Evolutionary conservation across 306 rosid species (phyloP).

Genomic region (Phaseolus lunatus): DNA sequence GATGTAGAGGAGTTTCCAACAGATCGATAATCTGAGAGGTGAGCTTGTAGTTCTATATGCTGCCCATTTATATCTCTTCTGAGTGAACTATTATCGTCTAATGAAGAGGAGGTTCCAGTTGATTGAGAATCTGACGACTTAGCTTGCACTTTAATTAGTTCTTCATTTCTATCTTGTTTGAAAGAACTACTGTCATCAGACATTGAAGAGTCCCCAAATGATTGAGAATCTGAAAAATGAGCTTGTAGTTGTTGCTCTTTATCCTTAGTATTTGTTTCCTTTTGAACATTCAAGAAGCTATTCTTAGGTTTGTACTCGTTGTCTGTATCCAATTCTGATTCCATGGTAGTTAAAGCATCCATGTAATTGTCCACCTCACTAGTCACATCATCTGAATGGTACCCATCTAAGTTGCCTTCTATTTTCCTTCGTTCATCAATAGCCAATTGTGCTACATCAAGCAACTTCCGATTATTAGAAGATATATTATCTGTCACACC

Average conservation of each 20-base stretch:
- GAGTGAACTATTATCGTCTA: constrained; percentile 48
- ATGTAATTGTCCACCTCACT: constrained; percentile 90
- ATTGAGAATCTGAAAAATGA: constrained; percentile 66
- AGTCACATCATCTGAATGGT: constrained; percentile 73
- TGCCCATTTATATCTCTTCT: constrained; percentile 45
- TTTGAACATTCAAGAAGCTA: constrained; percentile 51
- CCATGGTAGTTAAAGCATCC: constrained; percentile 93
- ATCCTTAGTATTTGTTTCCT: constrained; percentile 51
- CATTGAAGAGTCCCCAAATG: constrained; percentile 68
- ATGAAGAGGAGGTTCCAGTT: constrained; percentile 44
- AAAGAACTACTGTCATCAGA: constrained; percentile 68
- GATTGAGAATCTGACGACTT: constrained; percentile 54
- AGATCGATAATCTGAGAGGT: constrained; percentile 71
- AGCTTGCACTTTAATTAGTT: constrained; percentile 39
- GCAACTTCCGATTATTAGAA: constrained; percentile 49
- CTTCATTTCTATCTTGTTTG: constrained; percentile 65
- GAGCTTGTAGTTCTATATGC: constrained; percentile 56
- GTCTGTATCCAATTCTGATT: constrained; percentile 87
- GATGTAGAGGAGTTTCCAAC: constrained; percentile 63
- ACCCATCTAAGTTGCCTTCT: constrained; percentile 60
- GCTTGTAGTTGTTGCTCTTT: constrained; percentile 52
- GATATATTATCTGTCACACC: constrained; percentile 51
- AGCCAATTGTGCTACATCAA: constrained; percentile 55
- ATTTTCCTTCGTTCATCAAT: constrained; percentile 59
- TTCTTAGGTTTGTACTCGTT: constrained; percentile 67